phyloP scores from a whole-genome alignment of 192 early-diverging fungal species.

The Phlyctochytrium planicorne region DNA sequence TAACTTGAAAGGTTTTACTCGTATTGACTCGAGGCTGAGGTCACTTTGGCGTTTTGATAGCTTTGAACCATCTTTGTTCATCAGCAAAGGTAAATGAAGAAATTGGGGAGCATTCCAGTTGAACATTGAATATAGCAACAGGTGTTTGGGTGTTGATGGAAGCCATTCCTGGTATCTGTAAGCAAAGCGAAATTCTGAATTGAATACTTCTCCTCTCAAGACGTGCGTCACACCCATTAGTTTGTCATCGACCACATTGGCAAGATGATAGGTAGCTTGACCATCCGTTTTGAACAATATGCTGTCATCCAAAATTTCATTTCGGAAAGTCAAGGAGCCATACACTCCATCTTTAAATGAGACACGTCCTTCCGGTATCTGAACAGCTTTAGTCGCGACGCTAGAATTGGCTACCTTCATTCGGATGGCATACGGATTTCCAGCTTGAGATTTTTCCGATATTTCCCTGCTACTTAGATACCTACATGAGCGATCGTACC shows the following conservation, averaged over 20 bases:
- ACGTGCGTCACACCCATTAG: conserved; percentile 91
- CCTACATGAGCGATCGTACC: conserved; percentile 81
- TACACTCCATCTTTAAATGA: conserved; percentile 73
- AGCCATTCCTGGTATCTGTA: conserved; percentile 74
- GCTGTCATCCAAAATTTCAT: conserved; percentile 79
- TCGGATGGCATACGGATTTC: conserved; percentile 69
- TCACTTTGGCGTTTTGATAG: conserved; percentile 88
- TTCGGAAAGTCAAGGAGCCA: conserved; percentile 66
- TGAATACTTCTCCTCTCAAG: conserved; percentile 73
- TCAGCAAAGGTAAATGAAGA: conserved; percentile 84
- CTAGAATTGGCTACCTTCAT: conserved; percentile 45
- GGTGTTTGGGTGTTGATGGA: conserved; percentile 89
- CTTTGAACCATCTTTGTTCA: conserved; percentile 79
- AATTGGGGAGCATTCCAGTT: conserved; percentile 76
- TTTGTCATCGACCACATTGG: conserved; percentile 93
- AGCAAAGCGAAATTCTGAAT: conserved; percentile 7
- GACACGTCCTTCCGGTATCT: conserved; percentile 57
- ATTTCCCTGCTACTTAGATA: conserved; percentile 67
- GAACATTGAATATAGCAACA: conserved; percentile 78
- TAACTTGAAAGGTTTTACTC: conserved; percentile 29
- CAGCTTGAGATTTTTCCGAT: conserved; percentile 54
- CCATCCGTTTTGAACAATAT: conserved; percentile 92
- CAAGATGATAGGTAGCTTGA: conserved; percentile 90
- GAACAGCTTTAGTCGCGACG: conserved; percentile 19
- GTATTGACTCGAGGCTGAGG: conserved; percentile 70